These are phyloP conservation scores for Alternaria viburni DNA, from an alignment of 2,329 filamentous ascomycete species.

Conservation along the genomic window DNA sequence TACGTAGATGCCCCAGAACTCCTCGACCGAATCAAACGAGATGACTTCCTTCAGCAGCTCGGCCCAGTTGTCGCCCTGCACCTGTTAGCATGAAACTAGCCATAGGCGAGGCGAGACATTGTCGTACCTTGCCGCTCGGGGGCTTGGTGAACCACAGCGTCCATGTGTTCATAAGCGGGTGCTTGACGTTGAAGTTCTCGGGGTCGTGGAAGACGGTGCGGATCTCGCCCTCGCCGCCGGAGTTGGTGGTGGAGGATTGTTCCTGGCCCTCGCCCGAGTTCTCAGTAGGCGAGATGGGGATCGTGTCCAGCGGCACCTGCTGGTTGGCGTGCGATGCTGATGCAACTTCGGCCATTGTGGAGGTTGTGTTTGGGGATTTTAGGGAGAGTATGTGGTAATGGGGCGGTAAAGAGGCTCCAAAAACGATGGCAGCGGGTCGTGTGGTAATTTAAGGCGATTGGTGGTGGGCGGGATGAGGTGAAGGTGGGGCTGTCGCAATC, in stretches of 20 bases:
- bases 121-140: slow-evolving; percentile 83
- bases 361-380: slow-evolving; percentile 6
- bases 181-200: slow-evolving; percentile 99
- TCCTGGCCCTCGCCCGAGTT: slow-evolving; percentile 52
- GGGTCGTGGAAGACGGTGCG: slow-evolving; percentile 98
- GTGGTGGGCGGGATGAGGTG: slow-evolving; percentile 22
- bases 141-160: slow-evolving; percentile 99
- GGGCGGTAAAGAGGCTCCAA: slow-evolving; percentile 5
- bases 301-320: slow-evolving; percentile 62
- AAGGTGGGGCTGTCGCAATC: slow-evolving; percentile 34
- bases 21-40: slow-evolving; percentile 97
- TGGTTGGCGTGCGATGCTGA: slow-evolving; percentile 50
- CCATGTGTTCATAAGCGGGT: slow-evolving; percentile 96
- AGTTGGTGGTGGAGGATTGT: slow-evolving; percentile 51
- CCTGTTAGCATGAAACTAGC: slow-evolving; percentile 18
- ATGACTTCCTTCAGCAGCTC: slow-evolving; percentile 98
- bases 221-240: slow-evolving; percentile 60
- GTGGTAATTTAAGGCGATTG: slow-evolving; percentile 20
- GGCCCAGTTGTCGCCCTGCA: slow-evolving; percentile 95
- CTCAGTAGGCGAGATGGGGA: slow-evolving; percentile 60
- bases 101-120: neutral
- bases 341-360: slow-evolving; percentile 47
- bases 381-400: neutral
- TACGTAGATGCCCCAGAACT: slow-evolving; percentile 99
- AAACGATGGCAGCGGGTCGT: slow-evolving; percentile 14